A percentile compares a stretch with the other conserved stretches of the same genome.
phyloP scores from a whole-genome alignment of 2,329 filamentous ascomycete species.

The Ophiocordyceps sinensis region DNA sequence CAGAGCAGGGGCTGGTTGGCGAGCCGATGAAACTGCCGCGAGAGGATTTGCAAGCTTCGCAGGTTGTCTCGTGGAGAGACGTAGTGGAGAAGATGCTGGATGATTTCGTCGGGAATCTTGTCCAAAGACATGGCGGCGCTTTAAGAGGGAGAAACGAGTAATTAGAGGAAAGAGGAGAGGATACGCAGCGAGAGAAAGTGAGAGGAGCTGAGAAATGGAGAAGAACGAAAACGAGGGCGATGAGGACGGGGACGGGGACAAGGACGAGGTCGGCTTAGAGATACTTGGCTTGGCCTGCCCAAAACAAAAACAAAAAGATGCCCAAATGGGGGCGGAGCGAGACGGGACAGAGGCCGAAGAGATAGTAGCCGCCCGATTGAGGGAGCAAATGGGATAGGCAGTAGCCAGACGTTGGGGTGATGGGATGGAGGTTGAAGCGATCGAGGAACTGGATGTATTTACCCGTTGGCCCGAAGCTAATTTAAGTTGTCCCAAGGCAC shows the following conservation, averaged over 20 bases:
- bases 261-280: no score
- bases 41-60: constrained; percentile 35
- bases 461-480: no score
- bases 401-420: not conserved
- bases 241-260: no score
- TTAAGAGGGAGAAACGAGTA: not conserved
- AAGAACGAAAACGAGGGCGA: not conserved
- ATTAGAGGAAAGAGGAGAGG: not conserved
- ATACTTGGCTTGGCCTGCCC: no score
- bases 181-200: not conserved
- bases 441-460: no score
- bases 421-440: not conserved
- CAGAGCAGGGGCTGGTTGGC: constrained; percentile 64
- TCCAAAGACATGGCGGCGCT: constrained; percentile 21
- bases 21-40: constrained; percentile 48
- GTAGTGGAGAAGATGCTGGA: constrained; percentile 62
- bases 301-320: not conserved
- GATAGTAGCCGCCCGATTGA: no score
- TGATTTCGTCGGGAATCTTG: constrained; percentile 65
- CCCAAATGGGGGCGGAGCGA: not conserved
- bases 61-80: constrained; percentile 41
- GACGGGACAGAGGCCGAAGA: no score
- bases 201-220: not conserved
- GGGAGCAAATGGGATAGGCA: not conserved
- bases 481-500: no score